Evolutionary conservation across 306 rosid genomes (phyloP).

Genomic region (Acacia melanoxylon): DNA sequence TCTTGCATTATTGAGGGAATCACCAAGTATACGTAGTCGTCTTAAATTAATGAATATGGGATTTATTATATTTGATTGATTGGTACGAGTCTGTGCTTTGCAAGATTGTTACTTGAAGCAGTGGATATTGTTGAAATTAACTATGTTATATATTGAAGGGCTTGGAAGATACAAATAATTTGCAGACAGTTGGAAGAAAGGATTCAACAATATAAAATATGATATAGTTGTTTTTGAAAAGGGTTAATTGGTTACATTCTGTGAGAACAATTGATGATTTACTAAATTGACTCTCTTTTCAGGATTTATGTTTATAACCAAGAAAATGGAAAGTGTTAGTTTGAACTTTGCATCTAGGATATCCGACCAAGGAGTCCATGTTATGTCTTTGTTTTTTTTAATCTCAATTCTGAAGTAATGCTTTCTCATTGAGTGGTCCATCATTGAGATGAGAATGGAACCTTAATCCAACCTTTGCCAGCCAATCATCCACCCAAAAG

Average conservation of each 20-base stretch:
- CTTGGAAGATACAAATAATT: not conserved
- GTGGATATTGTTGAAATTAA: conserved; percentile 3
- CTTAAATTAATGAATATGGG: conserved; percentile 8
- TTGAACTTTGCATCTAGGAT: not conserved
- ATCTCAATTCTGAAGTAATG: not conserved
- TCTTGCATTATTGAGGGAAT: conserved; percentile 19
- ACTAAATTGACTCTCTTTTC: not conserved
- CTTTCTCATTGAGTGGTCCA: conserved; percentile 2
- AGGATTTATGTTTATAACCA: conserved; percentile 14
- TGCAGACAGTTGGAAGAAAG: not conserved
- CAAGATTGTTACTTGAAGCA: not conserved
- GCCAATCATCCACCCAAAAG: not conserved
- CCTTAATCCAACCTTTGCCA: not conserved
- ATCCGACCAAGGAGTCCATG: conserved; percentile 5
- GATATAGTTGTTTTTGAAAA: conserved; percentile 11
- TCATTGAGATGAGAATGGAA: not conserved
- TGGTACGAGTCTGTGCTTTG: not conserved
- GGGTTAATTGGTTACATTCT: conserved; percentile 2
- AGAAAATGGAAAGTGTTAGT: not conserved
- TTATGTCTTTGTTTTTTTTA: not conserved
- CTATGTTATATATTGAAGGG: conserved; percentile 1
- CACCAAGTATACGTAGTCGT: not conserved
- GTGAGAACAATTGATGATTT: not conserved
- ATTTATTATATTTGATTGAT: not conserved
- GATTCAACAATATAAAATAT: conserved; percentile 18